Percentiles rank a stretch among this genome's conserved stretches.
Evolutionary conservation across 768 basidiomycete genomes (phyloP).

Genomic region (Cyathus striatus): DNA sequence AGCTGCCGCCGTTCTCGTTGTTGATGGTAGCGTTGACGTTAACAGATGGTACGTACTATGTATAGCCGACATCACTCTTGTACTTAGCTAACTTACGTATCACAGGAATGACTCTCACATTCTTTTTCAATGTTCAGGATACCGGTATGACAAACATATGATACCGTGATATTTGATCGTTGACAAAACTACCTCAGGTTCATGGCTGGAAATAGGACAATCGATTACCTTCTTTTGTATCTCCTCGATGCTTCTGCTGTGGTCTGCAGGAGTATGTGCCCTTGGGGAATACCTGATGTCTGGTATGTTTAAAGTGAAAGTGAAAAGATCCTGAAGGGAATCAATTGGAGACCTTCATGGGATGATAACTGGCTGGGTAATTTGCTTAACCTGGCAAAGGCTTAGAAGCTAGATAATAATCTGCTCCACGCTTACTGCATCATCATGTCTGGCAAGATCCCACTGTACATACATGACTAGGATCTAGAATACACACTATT

Average conservation of each 20-base stretch:
- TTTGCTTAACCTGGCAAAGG: no score
- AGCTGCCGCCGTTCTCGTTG: conserved; percentile 74
- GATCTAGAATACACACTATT: no score
- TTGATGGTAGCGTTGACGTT: conserved; percentile 74
- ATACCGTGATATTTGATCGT: conserved; percentile 3
- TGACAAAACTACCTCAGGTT: conserved; percentile 38
- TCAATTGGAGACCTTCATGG: no score
- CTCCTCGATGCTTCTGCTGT: conserved; percentile 70
- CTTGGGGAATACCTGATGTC: conserved; percentile 69
- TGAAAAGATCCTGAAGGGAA: neutral
- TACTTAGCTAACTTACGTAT: conserved; percentile 3
- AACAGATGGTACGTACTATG: conserved; percentile 55
- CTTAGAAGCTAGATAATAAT: no score
- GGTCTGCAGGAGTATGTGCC: conserved; percentile 73
- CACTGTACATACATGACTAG: no score
- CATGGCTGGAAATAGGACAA: conserved; percentile 88
- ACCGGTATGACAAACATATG: conserved; percentile 39
- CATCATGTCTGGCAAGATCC: no score
- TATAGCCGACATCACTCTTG: neutral
- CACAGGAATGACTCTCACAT: conserved; percentile 74
- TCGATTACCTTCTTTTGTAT: conserved; percentile 88
- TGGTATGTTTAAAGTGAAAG: conserved; percentile 17
- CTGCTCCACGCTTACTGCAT: no score
- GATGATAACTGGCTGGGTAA: no score
- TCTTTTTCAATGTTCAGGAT: conserved; percentile 82